A percentile compares a stretch with the other conserved stretches of the same genome.
Conservation (phyloP, 257 asterid genomes). For the Prunella vulgaris region DNA sequence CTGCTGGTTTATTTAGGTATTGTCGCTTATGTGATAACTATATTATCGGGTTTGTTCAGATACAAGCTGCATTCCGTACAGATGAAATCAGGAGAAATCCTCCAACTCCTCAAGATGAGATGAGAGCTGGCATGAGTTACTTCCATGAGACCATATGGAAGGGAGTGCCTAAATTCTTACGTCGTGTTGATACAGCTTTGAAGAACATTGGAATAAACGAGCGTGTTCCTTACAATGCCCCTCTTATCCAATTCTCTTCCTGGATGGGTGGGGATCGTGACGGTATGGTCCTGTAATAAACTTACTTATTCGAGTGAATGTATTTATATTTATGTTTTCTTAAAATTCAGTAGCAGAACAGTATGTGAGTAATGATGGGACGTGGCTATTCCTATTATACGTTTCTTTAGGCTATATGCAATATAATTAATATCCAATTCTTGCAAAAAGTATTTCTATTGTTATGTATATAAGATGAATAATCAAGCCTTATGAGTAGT, state of each 20-base stretch:
- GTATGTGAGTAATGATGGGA: too few relatives aligned
- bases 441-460: background rate
- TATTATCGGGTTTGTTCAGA: slow-evolving; percentile 37
- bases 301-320: too few relatives aligned
- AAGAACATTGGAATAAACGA: slow-evolving; percentile 90
- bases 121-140: slow-evolving; percentile 98
- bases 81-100: slow-evolving; percentile 94
- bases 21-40: background rate
- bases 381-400: too few relatives aligned
- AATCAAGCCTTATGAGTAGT: too few relatives aligned
- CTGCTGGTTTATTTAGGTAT: background rate
- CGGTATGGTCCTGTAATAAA: slow-evolving; percentile 39
- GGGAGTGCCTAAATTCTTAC: slow-evolving; percentile 86
- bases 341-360: too few relatives aligned
- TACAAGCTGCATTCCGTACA: slow-evolving; percentile 97
- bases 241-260: slow-evolving; percentile 87
- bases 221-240: slow-evolving; percentile 92
- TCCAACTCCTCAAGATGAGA: slow-evolving; percentile 98
- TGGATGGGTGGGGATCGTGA: slow-evolving; percentile 99
- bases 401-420: too few relatives aligned
- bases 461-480: too few relatives aligned
- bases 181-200: slow-evolving; percentile 93
- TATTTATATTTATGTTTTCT: too few relatives aligned
- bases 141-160: slow-evolving; percentile 97
- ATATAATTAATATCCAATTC: too few relatives aligned